Conservation (phyloP, 768 basidiomycete genomes). For the Tylopilus sp. region DNA sequence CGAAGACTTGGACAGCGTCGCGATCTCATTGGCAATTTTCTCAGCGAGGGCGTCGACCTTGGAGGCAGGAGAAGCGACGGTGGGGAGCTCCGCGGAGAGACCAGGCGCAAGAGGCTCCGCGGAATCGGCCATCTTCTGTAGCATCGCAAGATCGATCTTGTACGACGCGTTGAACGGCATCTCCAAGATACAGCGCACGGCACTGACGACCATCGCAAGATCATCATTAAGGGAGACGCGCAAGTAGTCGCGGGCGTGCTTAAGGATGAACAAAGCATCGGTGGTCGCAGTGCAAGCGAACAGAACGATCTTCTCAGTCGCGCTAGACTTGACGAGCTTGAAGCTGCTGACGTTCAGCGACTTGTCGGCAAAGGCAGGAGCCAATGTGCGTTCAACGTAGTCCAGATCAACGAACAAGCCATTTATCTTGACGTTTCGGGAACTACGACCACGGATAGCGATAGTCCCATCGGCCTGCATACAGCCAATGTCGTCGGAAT, state of each 20-base stretch:
- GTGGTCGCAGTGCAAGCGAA: conserved; percentile 18
- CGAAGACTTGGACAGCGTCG: conserved; percentile 27
- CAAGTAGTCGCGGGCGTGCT: conserved; percentile 21
- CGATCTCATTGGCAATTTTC: conserved; percentile 33
- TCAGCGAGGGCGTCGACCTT: conserved; percentile 25
- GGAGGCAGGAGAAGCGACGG: conserved; percentile 4
- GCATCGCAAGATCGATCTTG: conserved; percentile 27
- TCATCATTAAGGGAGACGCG: conserved; percentile 16
- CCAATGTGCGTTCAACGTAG: conserved; percentile 26
- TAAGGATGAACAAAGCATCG: conserved; percentile 22
- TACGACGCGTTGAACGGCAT: conserved; percentile 33
- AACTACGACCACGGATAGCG: conserved; percentile 26
- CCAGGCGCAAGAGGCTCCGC: conserved; percentile 13
- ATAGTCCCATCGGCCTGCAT: conserved; percentile 28
- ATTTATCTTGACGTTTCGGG: conserved; percentile 30
- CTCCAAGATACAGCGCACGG: conserved; percentile 22
- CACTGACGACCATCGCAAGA: conserved; percentile 22
- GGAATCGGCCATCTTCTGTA: conserved; percentile 25
- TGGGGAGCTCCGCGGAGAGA: conserved; percentile 12
- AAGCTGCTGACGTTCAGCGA: conserved; percentile 17
- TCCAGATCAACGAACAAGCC: conserved; percentile 30
- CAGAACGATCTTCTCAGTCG: conserved; percentile 26
- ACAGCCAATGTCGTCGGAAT: conserved; percentile 28
- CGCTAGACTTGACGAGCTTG: conserved; percentile 27
- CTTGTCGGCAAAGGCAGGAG: conserved; percentile 21